Evolutionary conservation across 2,329 filamentous ascomycete species (phyloP).

Genomic region (Trichophyton verrucosum): DNA sequence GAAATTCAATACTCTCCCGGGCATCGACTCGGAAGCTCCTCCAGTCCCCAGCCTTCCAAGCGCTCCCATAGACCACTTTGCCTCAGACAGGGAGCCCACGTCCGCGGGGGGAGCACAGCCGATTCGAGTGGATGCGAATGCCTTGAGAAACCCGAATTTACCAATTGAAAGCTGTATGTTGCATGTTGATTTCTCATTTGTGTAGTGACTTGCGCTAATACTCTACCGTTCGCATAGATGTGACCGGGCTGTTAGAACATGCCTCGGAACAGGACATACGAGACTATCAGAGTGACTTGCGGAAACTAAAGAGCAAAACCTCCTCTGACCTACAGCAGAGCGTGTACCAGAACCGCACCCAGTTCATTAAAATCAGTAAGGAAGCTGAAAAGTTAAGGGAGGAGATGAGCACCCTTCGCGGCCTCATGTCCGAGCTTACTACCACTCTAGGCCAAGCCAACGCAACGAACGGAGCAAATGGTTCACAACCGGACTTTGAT

Average conservation of each 20-base stretch:
- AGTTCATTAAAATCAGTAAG: conserved; percentile 99
- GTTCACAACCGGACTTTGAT: conserved; percentile 38
- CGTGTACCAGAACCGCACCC: conserved; percentile 90
- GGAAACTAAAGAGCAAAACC: conserved; percentile 64
- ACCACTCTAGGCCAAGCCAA: conserved; percentile 45
- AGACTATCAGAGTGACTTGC: conserved; percentile 64
- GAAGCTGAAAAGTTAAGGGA: conserved; percentile 95
- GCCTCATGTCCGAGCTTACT: conserved; percentile 86
- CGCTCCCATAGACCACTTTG: conserved; percentile 48
- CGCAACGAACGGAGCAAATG: conserved; percentile 36
- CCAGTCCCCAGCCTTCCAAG: conserved; percentile 56
- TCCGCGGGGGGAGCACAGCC: conserved; percentile 46
- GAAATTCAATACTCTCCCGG: conserved; percentile 66
- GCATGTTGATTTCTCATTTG: neutral
- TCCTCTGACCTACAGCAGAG: conserved; percentile 82
- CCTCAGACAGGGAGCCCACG: conserved; percentile 16
- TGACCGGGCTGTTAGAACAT: conserved; percentile 59
- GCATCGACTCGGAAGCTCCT: conserved; percentile 54
- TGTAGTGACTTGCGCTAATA: neutral
- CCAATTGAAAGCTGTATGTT: conserved; percentile 62
- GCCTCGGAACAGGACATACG: conserved; percentile 78
- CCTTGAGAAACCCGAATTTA: conserved; percentile 66
- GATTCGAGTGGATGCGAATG: conserved; percentile 61
- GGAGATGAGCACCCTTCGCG: conserved; percentile 83
- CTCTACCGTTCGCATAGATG: conserved; percentile 20